These are phyloP conservation scores for Citrus sp. DNA, from an alignment of 345 rosid species.

Conservation along the genomic window DNA sequence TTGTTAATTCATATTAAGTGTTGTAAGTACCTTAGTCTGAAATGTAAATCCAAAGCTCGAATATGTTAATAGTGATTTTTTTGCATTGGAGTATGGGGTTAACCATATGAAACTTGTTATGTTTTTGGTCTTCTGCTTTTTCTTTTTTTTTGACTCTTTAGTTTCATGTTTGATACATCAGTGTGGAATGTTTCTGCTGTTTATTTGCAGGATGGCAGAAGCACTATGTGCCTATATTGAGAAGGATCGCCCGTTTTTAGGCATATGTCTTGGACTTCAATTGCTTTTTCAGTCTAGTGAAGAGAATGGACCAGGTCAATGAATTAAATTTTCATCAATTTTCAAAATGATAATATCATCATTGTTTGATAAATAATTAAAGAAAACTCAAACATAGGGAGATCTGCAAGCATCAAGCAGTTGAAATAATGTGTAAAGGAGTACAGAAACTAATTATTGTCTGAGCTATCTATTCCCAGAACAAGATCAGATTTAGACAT, in stretches of 20 bases:
- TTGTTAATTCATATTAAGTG: background rate
- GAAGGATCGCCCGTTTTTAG: constrained; percentile 89
- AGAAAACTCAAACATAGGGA: background rate
- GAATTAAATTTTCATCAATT: background rate
- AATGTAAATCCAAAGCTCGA: background rate
- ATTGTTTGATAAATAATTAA: background rate
- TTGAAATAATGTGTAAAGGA: background rate
- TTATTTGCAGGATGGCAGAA: constrained; percentile 74
- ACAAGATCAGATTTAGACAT: background rate
- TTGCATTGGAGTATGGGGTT: background rate
- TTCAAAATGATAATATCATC: background rate
- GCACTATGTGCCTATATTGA: constrained; percentile 72
- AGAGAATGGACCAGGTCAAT: constrained; percentile 86
- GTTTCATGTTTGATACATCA: background rate
- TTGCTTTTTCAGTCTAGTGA: constrained; percentile 85
- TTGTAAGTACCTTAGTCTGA: background rate
- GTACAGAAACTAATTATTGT: background rate
- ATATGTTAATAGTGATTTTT: background rate
- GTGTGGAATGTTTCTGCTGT: background rate
- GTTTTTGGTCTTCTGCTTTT: background rate
- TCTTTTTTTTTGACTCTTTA: background rate
- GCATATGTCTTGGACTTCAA: constrained; percentile 97
- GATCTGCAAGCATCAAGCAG: background rate
- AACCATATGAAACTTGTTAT: background rate
- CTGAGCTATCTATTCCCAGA: background rate